Base-by-base conservation (phyloP, 2,329 filamentous ascomycete species). In the Trichoderma atrobrunneum region DNA sequence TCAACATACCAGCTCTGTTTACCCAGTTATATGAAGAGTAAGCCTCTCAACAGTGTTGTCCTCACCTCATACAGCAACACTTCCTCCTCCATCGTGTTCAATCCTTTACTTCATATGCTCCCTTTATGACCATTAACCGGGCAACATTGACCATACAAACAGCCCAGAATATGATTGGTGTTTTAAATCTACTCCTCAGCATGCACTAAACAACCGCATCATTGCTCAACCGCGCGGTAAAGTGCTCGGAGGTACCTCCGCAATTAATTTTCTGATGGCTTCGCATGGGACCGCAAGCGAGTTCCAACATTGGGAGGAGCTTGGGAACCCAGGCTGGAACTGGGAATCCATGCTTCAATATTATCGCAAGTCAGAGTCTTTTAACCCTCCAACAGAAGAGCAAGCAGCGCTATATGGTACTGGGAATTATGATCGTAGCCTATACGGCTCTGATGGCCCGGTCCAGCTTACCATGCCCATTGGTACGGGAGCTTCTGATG, bases 261-360 rank as follows among this genome's bases (percentile, higher is more conserved):
- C 28, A 16, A 64, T 71, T n/a, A 71, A 71, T 12, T 64, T 64
- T 11, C 26, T 71, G 48, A 61, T 61, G 32, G 62, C 24, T 14
- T 21, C 21, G n/a, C 60, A 16, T 21, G 56, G 16, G 12, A 43
- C 59, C 3, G 21, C 30, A 26, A 59, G n/a, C 5, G 60, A 64
- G n/a, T 59, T 51, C 21, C 54, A 70, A 18, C 16, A 26, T 24
- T 70, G 66, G 66, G 34, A 24, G 21, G 26, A 36, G 5, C 54
- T 61, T 21, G 59, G 59, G n/a, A 39, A 39, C 8, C 32, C 54
- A 12, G 56, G 66, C 18, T 70, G 66, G 66, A 43, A 32, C 18
- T 70, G 56, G 56, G 56, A 30, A n/a, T 18, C 24, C 7, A 34
- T 70, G 12, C 16, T 30, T 21, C 12, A 24, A 21, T 70, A 70